Evolutionary conservation across 352 stramenopile genomes (phyloP).

Genomic region (Globisporangium acanthophoron): DNA sequence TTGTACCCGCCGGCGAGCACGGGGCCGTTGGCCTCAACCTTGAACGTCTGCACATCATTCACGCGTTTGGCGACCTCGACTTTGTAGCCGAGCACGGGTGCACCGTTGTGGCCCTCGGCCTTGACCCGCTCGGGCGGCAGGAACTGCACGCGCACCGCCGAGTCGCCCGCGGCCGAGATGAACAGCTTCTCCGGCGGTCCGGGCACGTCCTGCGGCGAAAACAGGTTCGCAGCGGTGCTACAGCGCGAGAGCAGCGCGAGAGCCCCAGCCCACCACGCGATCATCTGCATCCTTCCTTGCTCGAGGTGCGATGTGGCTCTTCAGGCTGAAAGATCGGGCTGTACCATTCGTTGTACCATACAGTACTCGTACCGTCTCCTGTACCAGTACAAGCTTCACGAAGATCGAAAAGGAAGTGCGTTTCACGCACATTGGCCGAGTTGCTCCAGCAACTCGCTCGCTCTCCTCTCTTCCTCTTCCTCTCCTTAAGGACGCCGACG

Average conservation of each 20-base stretch:
- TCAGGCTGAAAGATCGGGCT: not conserved
- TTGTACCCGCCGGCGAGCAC: constrained; percentile 49
- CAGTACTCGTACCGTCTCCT: too few relatives aligned
- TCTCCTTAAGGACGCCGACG: not conserved
- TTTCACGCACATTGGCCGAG: too few relatives aligned
- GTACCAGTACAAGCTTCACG: too few relatives aligned
- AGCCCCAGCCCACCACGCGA: constrained; percentile 2
- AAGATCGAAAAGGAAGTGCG: too few relatives aligned
- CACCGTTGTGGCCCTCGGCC: constrained; percentile 61
- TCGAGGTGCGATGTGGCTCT: not conserved
- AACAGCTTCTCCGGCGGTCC: constrained; percentile 57
- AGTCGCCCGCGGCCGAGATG: constrained; percentile 37
- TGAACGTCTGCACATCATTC: constrained; percentile 68
- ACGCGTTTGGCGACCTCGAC: constrained; percentile 69
- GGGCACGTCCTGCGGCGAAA: constrained; percentile 60
- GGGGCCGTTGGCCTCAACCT: constrained; percentile 46
- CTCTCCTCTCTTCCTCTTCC: too few relatives aligned
- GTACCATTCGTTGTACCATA: too few relatives aligned
- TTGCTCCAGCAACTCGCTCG: too few relatives aligned
- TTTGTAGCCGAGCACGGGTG: constrained; percentile 71
- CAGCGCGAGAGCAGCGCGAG: not conserved
- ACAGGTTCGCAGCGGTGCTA: constrained; percentile 24
- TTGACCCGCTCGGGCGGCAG: constrained; percentile 45
- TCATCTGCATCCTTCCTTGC: too few relatives aligned
- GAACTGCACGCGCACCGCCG: constrained; percentile 60